A percentile compares a stretch with the other conserved stretches of the same genome.
phyloP scores from a whole-genome alignment of 2,329 filamentous ascomycete genomes.

The Diaporthe aspalathi region DNA sequence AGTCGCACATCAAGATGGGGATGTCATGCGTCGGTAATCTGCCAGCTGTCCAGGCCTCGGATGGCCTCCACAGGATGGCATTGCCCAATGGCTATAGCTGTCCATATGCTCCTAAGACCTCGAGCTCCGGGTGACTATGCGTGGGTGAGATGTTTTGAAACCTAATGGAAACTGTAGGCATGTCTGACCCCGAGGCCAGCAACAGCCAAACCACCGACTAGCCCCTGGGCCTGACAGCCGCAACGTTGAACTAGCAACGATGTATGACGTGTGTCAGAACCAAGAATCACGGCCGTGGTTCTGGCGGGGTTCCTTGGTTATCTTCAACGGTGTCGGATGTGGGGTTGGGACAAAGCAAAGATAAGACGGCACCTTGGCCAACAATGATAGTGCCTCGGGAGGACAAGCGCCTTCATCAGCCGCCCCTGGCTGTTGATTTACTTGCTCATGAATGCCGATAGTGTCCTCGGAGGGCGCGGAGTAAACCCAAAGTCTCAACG shows the following conservation, averaged over 20 bases:
- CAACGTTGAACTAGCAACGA: slow-evolving; percentile 15
- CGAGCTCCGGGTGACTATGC: background rate
- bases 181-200: slow-evolving; percentile 1
- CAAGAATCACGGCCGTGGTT: background rate
- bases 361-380: slow-evolving; percentile 17
- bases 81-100: slow-evolving; percentile 16
- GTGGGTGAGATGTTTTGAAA: slow-evolving; percentile 23
- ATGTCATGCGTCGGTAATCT: slow-evolving; percentile 21
- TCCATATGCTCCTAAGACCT: background rate
- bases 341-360: slow-evolving; percentile 19
- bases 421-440: background rate
- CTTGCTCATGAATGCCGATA: background rate
- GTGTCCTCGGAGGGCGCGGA: background rate
- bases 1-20: slow-evolving; percentile 25
- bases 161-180: slow-evolving; percentile 23
- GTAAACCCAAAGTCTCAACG: background rate
- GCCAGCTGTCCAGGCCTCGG: slow-evolving; percentile 25
- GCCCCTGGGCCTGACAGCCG: slow-evolving; percentile 12
- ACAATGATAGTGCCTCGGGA: background rate
- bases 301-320: slow-evolving; percentile 23
- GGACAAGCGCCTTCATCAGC: background rate
- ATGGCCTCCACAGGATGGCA: slow-evolving; percentile 13
- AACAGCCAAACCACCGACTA: slow-evolving; percentile 1
- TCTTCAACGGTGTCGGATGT: slow-evolving; percentile 3
- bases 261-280: slow-evolving; percentile 17